phyloP scores from a whole-genome alignment of 140 eudicot genomes.

The Ambrosia hybrid region DNA sequence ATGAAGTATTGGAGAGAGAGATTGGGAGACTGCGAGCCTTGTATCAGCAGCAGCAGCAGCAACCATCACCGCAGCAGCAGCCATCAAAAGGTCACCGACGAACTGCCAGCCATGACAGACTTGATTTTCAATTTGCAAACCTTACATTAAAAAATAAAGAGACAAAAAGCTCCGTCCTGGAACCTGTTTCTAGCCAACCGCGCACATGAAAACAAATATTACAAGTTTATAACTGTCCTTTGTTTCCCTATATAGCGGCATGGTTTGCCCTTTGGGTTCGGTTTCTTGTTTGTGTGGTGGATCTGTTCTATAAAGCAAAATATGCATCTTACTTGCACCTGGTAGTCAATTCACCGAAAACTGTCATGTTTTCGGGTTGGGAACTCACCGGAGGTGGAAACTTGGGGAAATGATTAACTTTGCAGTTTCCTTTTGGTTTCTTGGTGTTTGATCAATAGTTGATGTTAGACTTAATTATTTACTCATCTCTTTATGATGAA shows the following conservation, averaged over 20 bases:
- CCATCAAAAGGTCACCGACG: conserved; percentile 62
- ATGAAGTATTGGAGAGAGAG: conserved; percentile 96
- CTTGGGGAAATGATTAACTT: conserved; percentile 30
- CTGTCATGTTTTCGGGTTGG: conserved; percentile 32
- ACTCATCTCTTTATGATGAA: conserved; percentile 26
- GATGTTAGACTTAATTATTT: conserved; percentile 30
- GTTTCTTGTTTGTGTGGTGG: conserved; percentile 26
- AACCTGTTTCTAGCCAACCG: conserved; percentile 62
- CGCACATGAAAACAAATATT: conserved; percentile 40
- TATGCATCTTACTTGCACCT: conserved; percentile 58
- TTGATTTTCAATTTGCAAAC: conserved; percentile 73
- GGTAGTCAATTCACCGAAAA: conserved; percentile 50
- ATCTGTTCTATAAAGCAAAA: conserved; percentile 16
- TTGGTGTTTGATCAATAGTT: conserved; percentile 27
- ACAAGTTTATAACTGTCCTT: not conserved
- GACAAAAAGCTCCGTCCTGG: conserved; percentile 39
- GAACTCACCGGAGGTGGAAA: conserved; percentile 86
- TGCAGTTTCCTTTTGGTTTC: conserved; percentile 21
- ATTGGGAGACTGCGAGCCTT: conserved; percentile 63
- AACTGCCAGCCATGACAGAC: conserved; percentile 63
- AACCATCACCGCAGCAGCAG: conserved; percentile 29
- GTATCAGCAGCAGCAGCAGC: conserved; percentile 76
- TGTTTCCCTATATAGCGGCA: not conserved
- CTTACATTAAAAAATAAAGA: conserved; percentile 67
- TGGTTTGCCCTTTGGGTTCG: conserved; percentile 20